Percentiles rank a stretch among this genome's conserved stretches.
Evolutionary conservation across 345 rosid genomes (phyloP).

Genomic region (Eucalyptus camaldulensis): DNA sequence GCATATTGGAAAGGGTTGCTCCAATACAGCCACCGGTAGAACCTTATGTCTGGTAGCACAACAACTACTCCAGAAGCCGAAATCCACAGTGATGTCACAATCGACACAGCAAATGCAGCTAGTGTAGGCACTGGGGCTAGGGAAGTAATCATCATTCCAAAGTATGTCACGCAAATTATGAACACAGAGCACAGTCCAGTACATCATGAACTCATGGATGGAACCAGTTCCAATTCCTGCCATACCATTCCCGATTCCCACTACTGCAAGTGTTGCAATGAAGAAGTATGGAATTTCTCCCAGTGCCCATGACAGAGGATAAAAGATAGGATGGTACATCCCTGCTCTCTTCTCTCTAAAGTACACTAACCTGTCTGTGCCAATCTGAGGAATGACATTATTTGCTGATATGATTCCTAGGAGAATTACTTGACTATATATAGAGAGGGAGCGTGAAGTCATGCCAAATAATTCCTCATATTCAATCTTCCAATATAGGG

Average conservation of each 20-base stretch:
- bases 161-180: conserved; percentile 10
- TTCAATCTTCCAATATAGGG: conserved; percentile 5
- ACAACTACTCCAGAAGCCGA: conserved; percentile 16
- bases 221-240: conserved; percentile 15
- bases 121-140: conserved; percentile 20
- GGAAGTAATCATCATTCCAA: conserved; percentile 27
- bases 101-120: conserved; percentile 21
- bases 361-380: conserved; percentile 16
- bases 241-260: conserved; percentile 17
- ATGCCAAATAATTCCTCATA: conserved; percentile 2
- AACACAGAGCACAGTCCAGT: conserved; percentile 15
- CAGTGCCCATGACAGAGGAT: conserved; percentile 21
- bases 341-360: conserved; percentile 18
- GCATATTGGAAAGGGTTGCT: conserved; percentile 16
- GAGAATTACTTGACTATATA: conserved; percentile 19
- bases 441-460: conserved; percentile 4
- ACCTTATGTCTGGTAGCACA: conserved; percentile 10
- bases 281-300: conserved; percentile 17
- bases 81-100: conserved; percentile 11
- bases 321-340: conserved; percentile 22
- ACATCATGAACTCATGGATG: background rate
- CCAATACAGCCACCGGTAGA: conserved; percentile 19
- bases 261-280: conserved; percentile 11
- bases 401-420: conserved; percentile 17
- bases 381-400: conserved; percentile 15